phyloP scores from a whole-genome alignment of 805 yeast species.

The Ogataea methylovora region DNA sequence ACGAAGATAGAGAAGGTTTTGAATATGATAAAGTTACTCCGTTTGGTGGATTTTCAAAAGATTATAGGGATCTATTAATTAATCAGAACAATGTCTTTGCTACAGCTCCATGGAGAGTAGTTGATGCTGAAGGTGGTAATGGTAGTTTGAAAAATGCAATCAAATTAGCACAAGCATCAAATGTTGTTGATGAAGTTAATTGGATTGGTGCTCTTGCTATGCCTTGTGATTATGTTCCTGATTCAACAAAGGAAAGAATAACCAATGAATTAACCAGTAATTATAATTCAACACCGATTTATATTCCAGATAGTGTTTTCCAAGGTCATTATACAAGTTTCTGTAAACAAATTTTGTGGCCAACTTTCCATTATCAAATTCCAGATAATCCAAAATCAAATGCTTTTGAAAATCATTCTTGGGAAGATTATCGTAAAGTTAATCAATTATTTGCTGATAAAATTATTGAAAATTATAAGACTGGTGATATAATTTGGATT shows the following conservation, averaged over 20 bases:
- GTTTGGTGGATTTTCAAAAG: conserved; percentile 69
- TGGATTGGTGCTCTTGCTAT: conserved; percentile 94
- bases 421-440: conserved; percentile 73
- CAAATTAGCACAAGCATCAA: conserved; percentile 42
- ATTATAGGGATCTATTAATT: conserved; percentile 37
- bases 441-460: conserved; percentile 78
- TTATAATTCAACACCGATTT: conserved; percentile 57
- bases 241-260: conserved; percentile 46
- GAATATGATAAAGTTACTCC: conserved; percentile 38
- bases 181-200: conserved; percentile 29
- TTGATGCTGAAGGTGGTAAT: conserved; percentile 67
- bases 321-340: conserved; percentile 88
- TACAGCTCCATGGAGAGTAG: conserved; percentile 67
- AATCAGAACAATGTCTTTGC: conserved; percentile 40
- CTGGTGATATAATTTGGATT: conserved; percentile 81
- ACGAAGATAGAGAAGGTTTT: too few species aligned
- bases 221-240: conserved; percentile 79
- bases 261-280: conserved; percentile 35
- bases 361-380: conserved; percentile 85
- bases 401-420: conserved; percentile 92
- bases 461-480: conserved; percentile 57
- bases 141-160: conserved; percentile 87
- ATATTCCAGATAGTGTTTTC: conserved; percentile 70
- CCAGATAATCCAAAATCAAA: conserved; percentile 93
- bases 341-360: conserved; percentile 95